These are phyloP conservation scores for Halenospora varia DNA, from an alignment of 495 filamentous ascomycete genomes.

Conservation along the genomic window DNA sequence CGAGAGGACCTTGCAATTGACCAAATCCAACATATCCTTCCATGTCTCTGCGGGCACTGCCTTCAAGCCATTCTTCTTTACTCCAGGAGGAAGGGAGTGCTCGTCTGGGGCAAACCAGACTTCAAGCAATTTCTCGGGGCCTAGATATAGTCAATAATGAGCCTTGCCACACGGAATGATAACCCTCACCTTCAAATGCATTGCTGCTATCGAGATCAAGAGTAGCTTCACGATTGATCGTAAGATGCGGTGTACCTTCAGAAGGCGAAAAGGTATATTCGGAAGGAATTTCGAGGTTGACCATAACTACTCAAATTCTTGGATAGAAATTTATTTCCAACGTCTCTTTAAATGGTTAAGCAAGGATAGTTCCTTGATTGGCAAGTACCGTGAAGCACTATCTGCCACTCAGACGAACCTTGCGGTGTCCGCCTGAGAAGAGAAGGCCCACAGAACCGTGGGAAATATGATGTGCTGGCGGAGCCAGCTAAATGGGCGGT, in stretches of 20 bases:
- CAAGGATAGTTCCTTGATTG: constrained; percentile 16
- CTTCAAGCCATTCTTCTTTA: constrained; percentile 77
- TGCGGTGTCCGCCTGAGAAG: constrained; percentile 83
- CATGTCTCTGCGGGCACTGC: constrained; percentile 77
- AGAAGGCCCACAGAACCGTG: constrained; percentile 85
- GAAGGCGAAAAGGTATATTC: constrained; percentile 78
- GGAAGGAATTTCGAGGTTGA: constrained; percentile 72
- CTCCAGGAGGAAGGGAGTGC: constrained; percentile 62
- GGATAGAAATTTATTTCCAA: background rate
- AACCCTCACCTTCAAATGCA: constrained; percentile 81
- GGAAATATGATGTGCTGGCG: constrained; percentile 43
- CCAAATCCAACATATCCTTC: constrained; percentile 95
- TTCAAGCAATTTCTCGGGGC: constrained; percentile 96
- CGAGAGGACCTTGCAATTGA: constrained; percentile 98
- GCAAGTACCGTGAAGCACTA: constrained; percentile 54
- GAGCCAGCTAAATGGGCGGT: constrained; percentile 45
- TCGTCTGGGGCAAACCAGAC: constrained; percentile 94
- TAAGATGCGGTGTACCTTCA: constrained; percentile 77
- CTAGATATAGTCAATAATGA: constrained; percentile 34
- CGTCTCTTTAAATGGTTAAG: background rate
- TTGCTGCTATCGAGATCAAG: constrained; percentile 93
- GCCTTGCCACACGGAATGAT: background rate
- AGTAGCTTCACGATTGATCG: constrained; percentile 94
- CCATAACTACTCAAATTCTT: constrained; percentile 58
- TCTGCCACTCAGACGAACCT: constrained; percentile 87